Conservation (phyloP, 257 asterid genomes). For the Rehmannia glutinosa region DNA sequence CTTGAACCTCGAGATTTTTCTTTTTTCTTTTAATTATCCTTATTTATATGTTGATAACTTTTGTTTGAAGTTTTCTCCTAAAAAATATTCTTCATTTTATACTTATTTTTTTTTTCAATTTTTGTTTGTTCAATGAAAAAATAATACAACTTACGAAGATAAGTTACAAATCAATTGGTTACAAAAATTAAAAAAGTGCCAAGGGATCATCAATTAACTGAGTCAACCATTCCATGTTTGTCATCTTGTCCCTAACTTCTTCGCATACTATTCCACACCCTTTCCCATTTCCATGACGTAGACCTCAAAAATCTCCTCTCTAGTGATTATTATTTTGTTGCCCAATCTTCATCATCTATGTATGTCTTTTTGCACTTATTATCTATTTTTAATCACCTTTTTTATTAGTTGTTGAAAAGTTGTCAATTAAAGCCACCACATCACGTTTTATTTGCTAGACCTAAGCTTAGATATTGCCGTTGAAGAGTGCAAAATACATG, state of each 20-base stretch:
- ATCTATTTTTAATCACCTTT: constrained; percentile 3
- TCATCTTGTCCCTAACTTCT: constrained; percentile 31
- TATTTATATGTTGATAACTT: too few relatives aligned
- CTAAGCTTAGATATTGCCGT: constrained; percentile 34
- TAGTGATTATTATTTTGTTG: not conserved
- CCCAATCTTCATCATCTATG: constrained; percentile 20
- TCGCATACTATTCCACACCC: constrained; percentile 25
- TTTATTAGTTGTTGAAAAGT: constrained; percentile 20
- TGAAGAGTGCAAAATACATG: constrained; percentile 31
- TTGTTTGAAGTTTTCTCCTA: not conserved
- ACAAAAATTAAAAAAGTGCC: not conserved
- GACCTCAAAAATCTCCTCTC: not conserved
- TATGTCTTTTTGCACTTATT: constrained; percentile 3
- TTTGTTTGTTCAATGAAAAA: not conserved
- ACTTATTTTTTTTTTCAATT: not conserved
- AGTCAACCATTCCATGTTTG: constrained; percentile 35
- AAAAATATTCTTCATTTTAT: not conserved
- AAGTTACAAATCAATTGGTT: not conserved
- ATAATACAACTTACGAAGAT: not conserved
- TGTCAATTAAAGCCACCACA: constrained; percentile 18
- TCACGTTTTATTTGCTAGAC: constrained; percentile 53
- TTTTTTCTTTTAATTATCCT: too few relatives aligned
- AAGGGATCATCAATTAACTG: constrained; percentile 12
- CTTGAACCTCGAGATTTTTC: too few relatives aligned
- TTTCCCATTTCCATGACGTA: constrained; percentile 16